Percentiles rank a stretch among this genome's conserved stretches.
Conservation (phyloP, 306 rosid genomes). For the Trifolium fragiferum region DNA sequence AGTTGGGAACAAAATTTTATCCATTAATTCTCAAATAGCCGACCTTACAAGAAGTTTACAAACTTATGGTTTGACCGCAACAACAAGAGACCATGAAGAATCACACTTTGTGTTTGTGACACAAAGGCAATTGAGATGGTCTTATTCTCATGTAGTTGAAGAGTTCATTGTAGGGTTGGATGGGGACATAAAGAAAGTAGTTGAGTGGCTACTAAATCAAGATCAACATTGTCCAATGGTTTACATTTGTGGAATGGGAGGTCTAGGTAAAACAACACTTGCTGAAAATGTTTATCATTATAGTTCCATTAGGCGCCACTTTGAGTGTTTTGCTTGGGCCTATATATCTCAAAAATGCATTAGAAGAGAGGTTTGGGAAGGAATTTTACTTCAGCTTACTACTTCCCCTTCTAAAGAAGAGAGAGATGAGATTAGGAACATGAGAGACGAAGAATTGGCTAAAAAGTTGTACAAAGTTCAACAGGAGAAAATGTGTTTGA, state of each 20-base stretch:
- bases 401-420: constrained; percentile 45
- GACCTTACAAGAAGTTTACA: constrained; percentile 45
- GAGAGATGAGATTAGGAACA: constrained; percentile 47
- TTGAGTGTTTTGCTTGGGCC: constrained; percentile 45
- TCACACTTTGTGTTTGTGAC: constrained; percentile 1
- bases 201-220: constrained; percentile 35
- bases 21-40: constrained; percentile 41
- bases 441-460: constrained; percentile 56
- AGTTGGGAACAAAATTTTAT: constrained; percentile 38
- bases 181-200: constrained; percentile 39
- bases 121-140: constrained; percentile 46
- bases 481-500: constrained; percentile 49
- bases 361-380: constrained; percentile 59
- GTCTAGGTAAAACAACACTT: constrained; percentile 67
- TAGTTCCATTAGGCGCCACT: constrained; percentile 39
- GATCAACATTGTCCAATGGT: constrained; percentile 36
- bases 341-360: constrained; percentile 43
- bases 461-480: constrained; percentile 47
- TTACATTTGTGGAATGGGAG: constrained; percentile 65
- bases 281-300: constrained; percentile 52
- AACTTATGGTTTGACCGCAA: constrained; percentile 45
- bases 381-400: constrained; percentile 44
- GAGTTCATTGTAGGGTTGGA: constrained; percentile 56
- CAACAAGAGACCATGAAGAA: constrained; percentile 27
- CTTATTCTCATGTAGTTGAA: constrained; percentile 56